These are phyloP conservation scores for Zizania latifolia DNA, from an alignment of 176 grass and related monocot genomes.

Conservation along the genomic window DNA sequence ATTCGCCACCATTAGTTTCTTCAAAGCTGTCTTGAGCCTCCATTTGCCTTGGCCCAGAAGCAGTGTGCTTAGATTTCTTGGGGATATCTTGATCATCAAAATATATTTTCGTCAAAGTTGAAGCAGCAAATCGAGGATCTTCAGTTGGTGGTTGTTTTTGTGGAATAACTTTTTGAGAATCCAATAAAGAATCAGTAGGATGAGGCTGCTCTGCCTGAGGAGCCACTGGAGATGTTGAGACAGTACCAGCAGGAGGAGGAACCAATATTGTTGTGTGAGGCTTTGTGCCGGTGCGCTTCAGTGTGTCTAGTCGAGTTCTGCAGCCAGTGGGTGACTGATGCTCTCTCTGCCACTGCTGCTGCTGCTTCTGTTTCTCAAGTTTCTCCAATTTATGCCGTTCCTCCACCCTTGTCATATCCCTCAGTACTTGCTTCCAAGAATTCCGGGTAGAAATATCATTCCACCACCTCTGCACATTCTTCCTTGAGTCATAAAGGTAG, in stretches of 20 bases:
- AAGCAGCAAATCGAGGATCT: not conserved
- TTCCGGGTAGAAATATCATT: constrained; percentile 38
- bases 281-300: constrained; percentile 2
- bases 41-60: constrained; percentile 7
- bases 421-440: constrained; percentile 61
- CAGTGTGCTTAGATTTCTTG: constrained; percentile 7
- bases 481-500: constrained; percentile 63
- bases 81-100: constrained; percentile 3
- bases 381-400: constrained; percentile 23
- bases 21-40: not conserved
- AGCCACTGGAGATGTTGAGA: not conserved
- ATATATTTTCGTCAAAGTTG: constrained; percentile 9
- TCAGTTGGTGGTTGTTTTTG: constrained; percentile 12
- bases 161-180: constrained; percentile 3
- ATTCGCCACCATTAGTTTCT: constrained; percentile 3
- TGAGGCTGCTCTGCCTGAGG: constrained; percentile 9
- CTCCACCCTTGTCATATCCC: constrained; percentile 26
- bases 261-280: constrained; percentile 31
- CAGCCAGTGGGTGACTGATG: not conserved
- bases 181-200: not conserved
- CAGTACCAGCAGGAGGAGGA: constrained; percentile 2
- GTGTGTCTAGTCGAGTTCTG: not conserved
- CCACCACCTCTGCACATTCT: constrained; percentile 88
- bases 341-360: constrained; percentile 21
- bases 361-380: constrained; percentile 21